These are phyloP conservation scores for Fusarium clavum DNA, from an alignment of 2,329 filamentous ascomycete species.

Conservation along the genomic window DNA sequence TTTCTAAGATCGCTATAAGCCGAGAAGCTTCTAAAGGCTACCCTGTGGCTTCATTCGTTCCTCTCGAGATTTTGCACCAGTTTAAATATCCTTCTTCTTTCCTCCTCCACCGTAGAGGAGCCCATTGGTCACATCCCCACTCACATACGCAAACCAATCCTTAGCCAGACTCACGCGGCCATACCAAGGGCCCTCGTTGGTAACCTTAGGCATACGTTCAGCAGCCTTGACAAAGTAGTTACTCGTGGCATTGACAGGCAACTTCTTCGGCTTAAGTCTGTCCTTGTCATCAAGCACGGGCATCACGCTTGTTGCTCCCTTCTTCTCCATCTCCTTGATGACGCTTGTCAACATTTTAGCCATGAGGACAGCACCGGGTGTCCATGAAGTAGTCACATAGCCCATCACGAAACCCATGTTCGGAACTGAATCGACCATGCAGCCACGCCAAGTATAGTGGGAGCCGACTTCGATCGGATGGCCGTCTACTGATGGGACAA, in stretches of 20 bases:
- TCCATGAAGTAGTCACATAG: slow-evolving; percentile 76
- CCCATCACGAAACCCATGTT: slow-evolving; percentile 72
- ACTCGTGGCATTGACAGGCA: slow-evolving; percentile 48
- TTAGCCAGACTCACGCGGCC: slow-evolving; percentile 48
- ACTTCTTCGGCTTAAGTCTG: slow-evolving; percentile 41
- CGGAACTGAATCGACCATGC: slow-evolving; percentile 75
- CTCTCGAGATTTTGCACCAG: too few species aligned
- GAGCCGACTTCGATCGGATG: slow-evolving; percentile 58
- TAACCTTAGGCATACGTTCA: slow-evolving; percentile 53
- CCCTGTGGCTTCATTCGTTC: neutral
- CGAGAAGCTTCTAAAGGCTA: neutral
- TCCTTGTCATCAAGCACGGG: slow-evolving; percentile 54
- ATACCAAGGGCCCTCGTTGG: slow-evolving; percentile 52
- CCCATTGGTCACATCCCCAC: slow-evolving; percentile 49
- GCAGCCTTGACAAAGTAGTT: slow-evolving; percentile 53
- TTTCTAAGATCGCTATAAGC: neutral
- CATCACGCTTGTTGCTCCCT: slow-evolving; percentile 58
- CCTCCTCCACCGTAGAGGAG: slow-evolving; percentile 46
- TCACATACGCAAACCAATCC: slow-evolving; percentile 48
- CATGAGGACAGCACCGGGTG: slow-evolving; percentile 69
- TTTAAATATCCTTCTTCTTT: slow-evolving; percentile 42
- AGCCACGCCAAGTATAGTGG: slow-evolving; percentile 71
- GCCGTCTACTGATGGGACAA: slow-evolving; percentile 66
- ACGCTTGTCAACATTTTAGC: slow-evolving; percentile 62
- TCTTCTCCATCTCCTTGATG: slow-evolving; percentile 63